Conservation (phyloP, 352 stramenopile species). For the Pythium coloratum region DNA sequence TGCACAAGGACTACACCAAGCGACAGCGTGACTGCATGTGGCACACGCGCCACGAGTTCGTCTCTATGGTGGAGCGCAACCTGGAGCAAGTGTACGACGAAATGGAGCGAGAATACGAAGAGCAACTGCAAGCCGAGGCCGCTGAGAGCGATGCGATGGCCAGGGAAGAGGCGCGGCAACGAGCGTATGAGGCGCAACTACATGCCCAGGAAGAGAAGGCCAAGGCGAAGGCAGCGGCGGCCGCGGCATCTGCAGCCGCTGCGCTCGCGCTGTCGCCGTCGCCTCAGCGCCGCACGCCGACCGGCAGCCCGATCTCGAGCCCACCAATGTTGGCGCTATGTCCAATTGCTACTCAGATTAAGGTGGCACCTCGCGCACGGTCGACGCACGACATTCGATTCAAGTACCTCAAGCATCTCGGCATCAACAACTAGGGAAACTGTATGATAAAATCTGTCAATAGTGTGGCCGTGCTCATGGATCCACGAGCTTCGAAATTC, state of each 20-base stretch:
- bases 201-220: constrained; percentile 25
- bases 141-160: constrained; percentile 75
- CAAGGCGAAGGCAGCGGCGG: constrained; percentile 26
- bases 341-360: constrained; percentile 61
- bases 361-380: constrained; percentile 67
- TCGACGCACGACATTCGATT: constrained; percentile 80
- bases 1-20: constrained; percentile 85
- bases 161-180: constrained; percentile 60
- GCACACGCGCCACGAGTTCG: constrained; percentile 79
- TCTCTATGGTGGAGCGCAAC: constrained; percentile 88
- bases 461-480: not conserved
- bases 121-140: constrained; percentile 59
- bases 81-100: constrained; percentile 85
- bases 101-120: constrained; percentile 86
- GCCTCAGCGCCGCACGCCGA: constrained; percentile 12
- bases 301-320: constrained; percentile 20
- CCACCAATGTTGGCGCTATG: constrained; percentile 52
- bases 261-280: constrained; percentile 39
- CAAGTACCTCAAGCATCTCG: constrained; percentile 88
- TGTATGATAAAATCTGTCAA: constrained; percentile 6
- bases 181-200: constrained; percentile 38
- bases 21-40: constrained; percentile 86
- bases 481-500: constrained; percentile 1
- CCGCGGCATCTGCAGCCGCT: constrained; percentile 1
- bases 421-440: constrained; percentile 64